Evolutionary conservation across 345 rosid genomes (phyloP).

Genomic region (Hypericum androsaemum): DNA sequence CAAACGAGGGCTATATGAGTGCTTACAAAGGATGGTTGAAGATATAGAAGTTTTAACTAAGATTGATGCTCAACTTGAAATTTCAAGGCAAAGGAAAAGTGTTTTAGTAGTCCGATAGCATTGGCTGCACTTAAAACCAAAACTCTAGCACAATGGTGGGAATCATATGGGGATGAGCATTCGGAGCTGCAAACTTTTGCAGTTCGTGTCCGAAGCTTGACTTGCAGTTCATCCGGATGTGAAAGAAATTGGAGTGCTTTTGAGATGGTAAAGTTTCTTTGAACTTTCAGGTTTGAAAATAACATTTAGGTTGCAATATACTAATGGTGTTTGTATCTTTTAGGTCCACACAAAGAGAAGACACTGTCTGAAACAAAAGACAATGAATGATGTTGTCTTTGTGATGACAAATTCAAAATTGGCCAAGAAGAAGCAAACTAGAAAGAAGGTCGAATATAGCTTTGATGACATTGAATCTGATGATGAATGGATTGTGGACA

Average conservation of each 20-base stretch:
- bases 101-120: background rate
- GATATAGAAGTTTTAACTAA: background rate
- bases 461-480: no score
- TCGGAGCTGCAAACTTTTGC: constrained; percentile 2
- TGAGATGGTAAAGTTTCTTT: constrained; percentile 2
- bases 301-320: background rate
- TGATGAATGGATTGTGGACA: no score
- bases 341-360: constrained; percentile 1
- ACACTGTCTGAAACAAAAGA: background rate
- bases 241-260: background rate
- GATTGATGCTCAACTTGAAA: background rate
- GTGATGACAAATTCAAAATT: no score
- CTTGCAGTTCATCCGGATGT: background rate
- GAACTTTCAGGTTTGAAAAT: background rate
- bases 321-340: background rate
- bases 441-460: no score
- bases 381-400: background rate
- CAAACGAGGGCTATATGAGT: constrained; percentile 1
- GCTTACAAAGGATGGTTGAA: background rate
- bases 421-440: no score
- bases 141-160: background rate
- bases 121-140: background rate
- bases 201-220: background rate
- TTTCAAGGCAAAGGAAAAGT: background rate
- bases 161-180: no score